A percentile compares a stretch with the other conserved stretches of the same genome.
Conservation (phyloP, 2,329 filamentous ascomycete species). For the Moelleriella libera region DNA sequence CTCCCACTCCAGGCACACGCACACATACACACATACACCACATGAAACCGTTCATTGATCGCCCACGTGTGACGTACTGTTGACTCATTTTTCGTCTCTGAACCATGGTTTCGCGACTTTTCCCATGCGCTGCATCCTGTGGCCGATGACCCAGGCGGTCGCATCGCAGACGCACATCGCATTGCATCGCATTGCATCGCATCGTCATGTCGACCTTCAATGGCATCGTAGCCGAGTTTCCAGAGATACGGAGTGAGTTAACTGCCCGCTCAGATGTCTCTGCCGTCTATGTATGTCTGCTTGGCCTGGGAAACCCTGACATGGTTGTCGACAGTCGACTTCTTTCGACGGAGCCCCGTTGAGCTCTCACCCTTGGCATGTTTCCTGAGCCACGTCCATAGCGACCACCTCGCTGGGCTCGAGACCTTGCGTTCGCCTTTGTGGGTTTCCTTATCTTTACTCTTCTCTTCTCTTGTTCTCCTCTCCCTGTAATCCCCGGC, state of each 20-base stretch:
- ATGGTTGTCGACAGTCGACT: slow-evolving; percentile 49
- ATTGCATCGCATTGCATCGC: background rate
- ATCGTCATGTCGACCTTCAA: slow-evolving; percentile 61
- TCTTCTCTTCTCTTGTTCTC: background rate
- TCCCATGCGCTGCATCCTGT: no score
- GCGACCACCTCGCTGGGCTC: slow-evolving; percentile 72
- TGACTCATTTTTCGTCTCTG: no score
- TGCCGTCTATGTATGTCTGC: background rate
- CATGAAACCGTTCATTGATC: no score
- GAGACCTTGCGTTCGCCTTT: slow-evolving; percentile 67
- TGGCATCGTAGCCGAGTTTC: slow-evolving; percentile 62
- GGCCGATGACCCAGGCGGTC: no score
- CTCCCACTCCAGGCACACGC: no score
- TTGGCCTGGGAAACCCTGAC: background rate
- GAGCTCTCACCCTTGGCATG: slow-evolving; percentile 57
- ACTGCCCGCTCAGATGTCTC: background rate
- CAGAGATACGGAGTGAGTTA: slow-evolving; percentile 51
- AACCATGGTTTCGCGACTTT: no score
- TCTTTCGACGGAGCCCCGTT: slow-evolving; percentile 49
- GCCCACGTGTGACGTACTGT: no score
- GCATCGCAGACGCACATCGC: no score
- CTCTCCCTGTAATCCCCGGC: background rate
- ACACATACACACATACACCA: no score
- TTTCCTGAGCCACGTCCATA: slow-evolving; percentile 87
- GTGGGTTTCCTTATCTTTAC: slow-evolving; percentile 24